Percentiles rank a stretch among this genome's conserved stretches.
Evolutionary conservation across 225 moss, liverwort and hornwort genomes (phyloP).

Genomic region (Climacium dendroides): DNA sequence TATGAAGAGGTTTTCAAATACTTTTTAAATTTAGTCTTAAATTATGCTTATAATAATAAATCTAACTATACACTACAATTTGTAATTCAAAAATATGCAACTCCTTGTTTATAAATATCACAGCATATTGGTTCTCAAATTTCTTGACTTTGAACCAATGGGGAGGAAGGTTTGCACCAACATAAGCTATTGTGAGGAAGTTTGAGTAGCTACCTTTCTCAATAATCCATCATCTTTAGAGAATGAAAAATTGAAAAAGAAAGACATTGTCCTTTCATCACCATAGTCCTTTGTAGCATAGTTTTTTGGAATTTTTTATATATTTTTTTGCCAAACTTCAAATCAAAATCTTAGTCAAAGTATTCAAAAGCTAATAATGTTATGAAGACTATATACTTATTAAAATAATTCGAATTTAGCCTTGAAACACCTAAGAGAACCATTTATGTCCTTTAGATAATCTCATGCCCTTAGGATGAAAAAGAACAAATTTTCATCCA

Average conservation of each 20-base stretch:
- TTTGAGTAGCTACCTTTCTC: not conserved
- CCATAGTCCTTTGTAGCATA: accelerated
- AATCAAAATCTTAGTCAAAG: not conserved
- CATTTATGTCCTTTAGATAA: not conserved
- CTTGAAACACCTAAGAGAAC: accelerated
- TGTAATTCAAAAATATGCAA: not conserved
- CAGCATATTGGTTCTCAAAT: not conserved
- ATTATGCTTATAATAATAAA: too few relatives aligned
- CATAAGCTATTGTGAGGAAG: not conserved
- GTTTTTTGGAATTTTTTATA: too few relatives aligned
- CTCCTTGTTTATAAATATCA: not conserved
- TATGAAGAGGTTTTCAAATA: too few relatives aligned
- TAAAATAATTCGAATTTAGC: too few relatives aligned
- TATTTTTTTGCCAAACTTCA: too few relatives aligned
- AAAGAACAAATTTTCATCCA: not conserved
- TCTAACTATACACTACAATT: not conserved
- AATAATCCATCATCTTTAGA: not conserved
- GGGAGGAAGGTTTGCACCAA: not conserved
- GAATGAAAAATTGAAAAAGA: not conserved
- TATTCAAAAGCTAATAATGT: not conserved
- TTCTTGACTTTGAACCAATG: accelerated
- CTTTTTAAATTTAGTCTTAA: too few relatives aligned
- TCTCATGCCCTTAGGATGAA: not conserved
- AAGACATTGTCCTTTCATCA: not conserved
- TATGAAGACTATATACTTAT: not conserved